Evolutionary conservation across 2,329 filamentous ascomycete species (phyloP).

Genomic region (Leptodontidium sp.): DNA sequence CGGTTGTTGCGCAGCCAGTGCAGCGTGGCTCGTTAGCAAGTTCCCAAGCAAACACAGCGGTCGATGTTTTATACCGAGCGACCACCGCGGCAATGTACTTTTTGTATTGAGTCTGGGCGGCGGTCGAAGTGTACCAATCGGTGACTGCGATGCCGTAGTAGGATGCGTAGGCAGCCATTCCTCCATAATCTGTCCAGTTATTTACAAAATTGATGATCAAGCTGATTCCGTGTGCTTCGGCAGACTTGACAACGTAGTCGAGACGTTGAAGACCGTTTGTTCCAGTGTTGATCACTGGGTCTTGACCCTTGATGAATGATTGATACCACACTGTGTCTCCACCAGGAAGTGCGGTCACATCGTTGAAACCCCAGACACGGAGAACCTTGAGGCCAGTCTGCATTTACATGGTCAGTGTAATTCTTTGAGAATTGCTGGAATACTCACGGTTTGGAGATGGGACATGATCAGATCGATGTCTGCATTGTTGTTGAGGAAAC

Average conservation of each 20-base stretch:
- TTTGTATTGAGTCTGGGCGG: slow-evolving; percentile 63
- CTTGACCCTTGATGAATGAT: slow-evolving; percentile 51
- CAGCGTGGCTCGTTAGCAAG: slow-evolving; percentile 75
- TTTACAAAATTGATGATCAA: slow-evolving; percentile 73
- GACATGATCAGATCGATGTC: slow-evolving; percentile 62
- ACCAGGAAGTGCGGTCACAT: slow-evolving; percentile 53
- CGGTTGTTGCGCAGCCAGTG: slow-evolving; percentile 63
- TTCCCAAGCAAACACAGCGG: slow-evolving; percentile 74
- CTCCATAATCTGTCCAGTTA: slow-evolving; percentile 74
- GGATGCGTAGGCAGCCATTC: slow-evolving; percentile 65
- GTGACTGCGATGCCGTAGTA: slow-evolving; percentile 60
- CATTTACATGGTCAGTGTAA: not conserved
- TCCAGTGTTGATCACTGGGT: slow-evolving; percentile 69
- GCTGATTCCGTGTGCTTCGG: slow-evolving; percentile 66
- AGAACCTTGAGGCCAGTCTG: slow-evolving; percentile 64
- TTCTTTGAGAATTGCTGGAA: not conserved
- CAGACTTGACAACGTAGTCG: slow-evolving; percentile 68
- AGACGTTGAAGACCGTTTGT: slow-evolving; percentile 68
- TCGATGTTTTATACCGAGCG: slow-evolving; percentile 64
- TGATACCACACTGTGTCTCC: slow-evolving; percentile 55
- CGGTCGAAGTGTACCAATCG: slow-evolving; percentile 63
- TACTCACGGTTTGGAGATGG: slow-evolving; percentile 51
- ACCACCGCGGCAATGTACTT: slow-evolving; percentile 68
- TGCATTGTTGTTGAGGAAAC: slow-evolving; percentile 59
- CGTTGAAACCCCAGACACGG: slow-evolving; percentile 71